Evolutionary conservation across 345 rosid genomes (phyloP).

Genomic region (rapeseed (Brassica napus)): DNA sequence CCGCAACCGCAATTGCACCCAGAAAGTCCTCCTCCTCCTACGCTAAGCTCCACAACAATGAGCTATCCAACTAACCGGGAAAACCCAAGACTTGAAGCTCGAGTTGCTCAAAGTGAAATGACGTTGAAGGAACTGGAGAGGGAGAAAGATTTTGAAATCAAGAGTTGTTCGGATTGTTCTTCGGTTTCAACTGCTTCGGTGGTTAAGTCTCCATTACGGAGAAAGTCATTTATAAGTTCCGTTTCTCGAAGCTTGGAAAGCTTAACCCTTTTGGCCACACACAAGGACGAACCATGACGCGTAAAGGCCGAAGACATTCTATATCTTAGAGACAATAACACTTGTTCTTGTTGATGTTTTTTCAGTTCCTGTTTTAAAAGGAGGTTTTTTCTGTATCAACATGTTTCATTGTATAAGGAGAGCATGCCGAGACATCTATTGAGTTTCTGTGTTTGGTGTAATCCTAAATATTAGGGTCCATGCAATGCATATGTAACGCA

Average conservation of each 20-base stretch:
- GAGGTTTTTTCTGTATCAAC: neutral
- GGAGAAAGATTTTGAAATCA: slow-evolving; percentile 19
- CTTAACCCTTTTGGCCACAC: slow-evolving; percentile 63
- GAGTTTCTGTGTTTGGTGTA: neutral
- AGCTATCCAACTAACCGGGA: slow-evolving; percentile 58
- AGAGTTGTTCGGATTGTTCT: slow-evolving; percentile 19
- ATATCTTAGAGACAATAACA: slow-evolving; percentile 47
- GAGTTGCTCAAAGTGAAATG: slow-evolving; percentile 78
- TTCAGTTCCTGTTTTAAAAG: neutral
- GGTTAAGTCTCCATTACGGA: slow-evolving; percentile 70
- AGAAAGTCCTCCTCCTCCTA: slow-evolving; percentile 38
- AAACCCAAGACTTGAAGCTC: slow-evolving; percentile 73
- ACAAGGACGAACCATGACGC: slow-evolving; percentile 53
- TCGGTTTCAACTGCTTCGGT: slow-evolving; percentile 39
- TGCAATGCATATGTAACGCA: neutral
- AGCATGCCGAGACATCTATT: neutral
- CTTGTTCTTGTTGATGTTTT: neutral
- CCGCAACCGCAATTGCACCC: slow-evolving; percentile 12
- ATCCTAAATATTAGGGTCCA: neutral
- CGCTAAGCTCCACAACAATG: slow-evolving; percentile 34
- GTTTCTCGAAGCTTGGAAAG: slow-evolving; percentile 69
- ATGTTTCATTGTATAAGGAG: neutral
- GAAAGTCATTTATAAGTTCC: slow-evolving; percentile 67
- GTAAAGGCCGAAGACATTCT: slow-evolving; percentile 72
- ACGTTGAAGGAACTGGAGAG: slow-evolving; percentile 60